Conservation (phyloP, 164 flowering plant genomes). For the Liriodendron chinense region DNA sequence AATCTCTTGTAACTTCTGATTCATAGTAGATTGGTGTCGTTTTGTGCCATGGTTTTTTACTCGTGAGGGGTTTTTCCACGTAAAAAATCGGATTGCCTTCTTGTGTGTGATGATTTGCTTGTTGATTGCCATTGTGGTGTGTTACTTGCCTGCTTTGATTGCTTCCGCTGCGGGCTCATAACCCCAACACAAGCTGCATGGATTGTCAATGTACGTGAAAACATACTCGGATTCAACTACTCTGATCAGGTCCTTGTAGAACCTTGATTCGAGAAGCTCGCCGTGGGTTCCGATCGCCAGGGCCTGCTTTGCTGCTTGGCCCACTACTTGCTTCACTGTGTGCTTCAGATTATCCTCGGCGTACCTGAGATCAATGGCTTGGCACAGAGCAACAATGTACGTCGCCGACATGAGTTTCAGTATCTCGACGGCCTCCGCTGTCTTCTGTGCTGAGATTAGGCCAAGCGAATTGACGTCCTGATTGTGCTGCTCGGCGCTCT, state of each 20-base stretch:
- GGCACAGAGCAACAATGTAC: constrained; percentile 42
- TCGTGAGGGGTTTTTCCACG: too few species aligned
- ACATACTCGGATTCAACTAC: constrained; percentile 36
- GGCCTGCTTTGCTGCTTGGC: constrained; percentile 33
- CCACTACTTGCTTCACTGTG: constrained; percentile 36
- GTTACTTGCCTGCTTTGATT: too few species aligned
- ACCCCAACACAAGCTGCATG: constrained; percentile 33
- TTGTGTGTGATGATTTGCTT: too few species aligned
- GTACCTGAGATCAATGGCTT: constrained; percentile 50
- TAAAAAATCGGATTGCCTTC: too few species aligned
- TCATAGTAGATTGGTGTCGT: too few species aligned
- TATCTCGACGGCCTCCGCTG: constrained; percentile 41
- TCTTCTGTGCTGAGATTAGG: constrained; percentile 41
- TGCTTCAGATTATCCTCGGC: constrained; percentile 44
- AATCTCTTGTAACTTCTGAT: too few species aligned
- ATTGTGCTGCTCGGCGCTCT: constrained; percentile 44
- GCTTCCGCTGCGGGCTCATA: too few species aligned
- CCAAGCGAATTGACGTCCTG: constrained; percentile 52
- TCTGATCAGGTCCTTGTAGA: constrained; percentile 42
- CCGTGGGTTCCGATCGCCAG: constrained; percentile 26
- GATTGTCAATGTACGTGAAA: constrained; percentile 44
- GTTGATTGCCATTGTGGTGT: too few species aligned
- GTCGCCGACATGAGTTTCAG: constrained; percentile 50
- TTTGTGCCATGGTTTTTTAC: too few species aligned
- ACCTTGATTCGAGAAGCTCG: constrained; percentile 36